Evolutionary conservation across 2,329 filamentous ascomycete species (phyloP), one percentile per base, ranked within the genome.

Genomic region (Sporothrix luriei): DNA sequence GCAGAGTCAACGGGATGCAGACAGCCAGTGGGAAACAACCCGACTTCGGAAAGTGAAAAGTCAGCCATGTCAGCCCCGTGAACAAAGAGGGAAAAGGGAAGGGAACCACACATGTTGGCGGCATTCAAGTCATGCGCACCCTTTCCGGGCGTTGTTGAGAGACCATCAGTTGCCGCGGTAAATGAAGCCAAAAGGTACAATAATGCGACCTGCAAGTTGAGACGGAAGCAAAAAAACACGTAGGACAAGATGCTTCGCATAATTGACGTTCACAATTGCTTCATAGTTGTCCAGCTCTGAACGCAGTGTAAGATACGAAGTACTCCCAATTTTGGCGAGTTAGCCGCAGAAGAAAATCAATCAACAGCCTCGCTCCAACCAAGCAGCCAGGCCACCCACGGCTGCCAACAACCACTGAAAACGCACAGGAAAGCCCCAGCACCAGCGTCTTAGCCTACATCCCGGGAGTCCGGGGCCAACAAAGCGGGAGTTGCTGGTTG

Each of bases 41-140:
- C 69, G 69, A 70, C 68, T 55, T 70, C 69, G 69, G 69, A 70
- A 29, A 48, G 54, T 38, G 10, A 13, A 14, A 16, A 43, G 40
- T 16, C 48, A 14, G 54, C 21, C 57, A 46, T 38, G 57, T 62
- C 57, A 43, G 57, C 59, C 40, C 48, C 66, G 24, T 43, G 57
- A 61, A 62, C 57, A 62, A 62, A 62, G 57, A 46, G 57, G 57
- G 57, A 21, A 46, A 46, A 61, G 43, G 57, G 38, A 21, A 46
- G n/a, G 16, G 33, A 33, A 9, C 33, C 33, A 7, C 33, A 33
- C 33, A 33, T 33, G 33, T 33, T 33, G 33, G 33, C 33, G 33
- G 11, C 40, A 43, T 61, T 43, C n/a, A 21, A 40, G 21, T 62
- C 57, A 62, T 62, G 57, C 57, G 57, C 46, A 19, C 21, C 26